Base-by-base conservation (phyloP, 2,329 filamentous ascomycete genomes). In the Aureobasidium sp. region DNA sequence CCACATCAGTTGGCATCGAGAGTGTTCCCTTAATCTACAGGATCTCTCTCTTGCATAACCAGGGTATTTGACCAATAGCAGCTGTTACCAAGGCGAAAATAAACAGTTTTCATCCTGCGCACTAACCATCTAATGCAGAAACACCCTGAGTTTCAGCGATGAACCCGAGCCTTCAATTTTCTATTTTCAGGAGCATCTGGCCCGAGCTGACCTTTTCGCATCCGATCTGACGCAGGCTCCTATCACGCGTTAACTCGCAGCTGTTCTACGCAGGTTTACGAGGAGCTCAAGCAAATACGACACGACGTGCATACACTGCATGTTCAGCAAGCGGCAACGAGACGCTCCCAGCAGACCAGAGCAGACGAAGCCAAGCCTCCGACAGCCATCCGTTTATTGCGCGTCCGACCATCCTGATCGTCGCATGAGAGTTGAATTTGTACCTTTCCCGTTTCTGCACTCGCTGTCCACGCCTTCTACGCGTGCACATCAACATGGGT, bases 401-500 rank as follows among this genome's bases (percentile, higher is more conserved):
- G 40, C 37, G 53, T 24, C 37, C 17, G 14, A 17, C 39, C 24
- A 24, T 35, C 31, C 31, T 33, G 8, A 15, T n/a, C 15, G 35
- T 50, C 57, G 57, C 57, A 60, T 60, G 45, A 50, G 35, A 19
- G 19, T 27, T 19, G 47, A 50, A 35, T 6, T 29, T 50, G 22
- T 60, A 31, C 35, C 40, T 49, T 49, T 45, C 24, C 7, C 22
- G 17, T 42, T 50, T 35, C 40, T 29, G 45, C 24, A 27, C 12
- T 29, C 45, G 44, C 57, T 29, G 6, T 48, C 31, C 44, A 47
- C 54, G 42, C 42, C 14, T 19, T 22, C 22, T 3, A 48, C 33
- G 47, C 47, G 29, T 27, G 31, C 49, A 35, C 22, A 9, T 42
- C 52, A 52, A 57, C 66, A 99, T 99, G 94, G 94, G 94, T 76